Conservation (phyloP, 179 eudicot genomes). For the Patellifolia procumbens region DNA sequence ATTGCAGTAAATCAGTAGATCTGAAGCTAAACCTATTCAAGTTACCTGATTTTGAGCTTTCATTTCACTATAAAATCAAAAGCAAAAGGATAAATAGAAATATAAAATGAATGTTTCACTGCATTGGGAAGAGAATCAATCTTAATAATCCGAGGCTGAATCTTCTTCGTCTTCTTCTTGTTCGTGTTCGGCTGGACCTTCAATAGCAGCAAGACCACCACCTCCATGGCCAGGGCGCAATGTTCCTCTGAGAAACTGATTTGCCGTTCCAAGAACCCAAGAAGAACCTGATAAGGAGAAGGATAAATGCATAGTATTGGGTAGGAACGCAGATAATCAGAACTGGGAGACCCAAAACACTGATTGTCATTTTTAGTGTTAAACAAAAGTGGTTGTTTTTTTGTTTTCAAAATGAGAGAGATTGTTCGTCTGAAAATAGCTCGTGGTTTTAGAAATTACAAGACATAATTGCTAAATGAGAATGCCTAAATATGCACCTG, state of each 20-base stretch:
- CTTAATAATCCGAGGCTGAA: slow-evolving; percentile 33
- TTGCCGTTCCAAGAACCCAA: slow-evolving; percentile 35
- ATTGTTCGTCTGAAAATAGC: neutral
- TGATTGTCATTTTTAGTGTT: too few species aligned
- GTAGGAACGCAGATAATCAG: neutral
- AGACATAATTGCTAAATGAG: neutral
- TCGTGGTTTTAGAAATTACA: neutral
- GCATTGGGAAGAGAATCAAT: slow-evolving; percentile 3
- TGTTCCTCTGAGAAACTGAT: slow-evolving; percentile 36
- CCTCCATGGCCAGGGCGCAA: slow-evolving; percentile 35
- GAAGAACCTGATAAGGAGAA: neutral
- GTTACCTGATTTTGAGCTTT: too few species aligned
- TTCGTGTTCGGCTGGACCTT: slow-evolving; percentile 28
- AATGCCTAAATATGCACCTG: slow-evolving; percentile 47
- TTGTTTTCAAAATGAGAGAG: neutral
- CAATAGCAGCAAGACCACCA: slow-evolving; percentile 24
- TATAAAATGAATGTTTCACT: too few species aligned
- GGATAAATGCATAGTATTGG: neutral
- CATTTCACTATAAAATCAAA: too few species aligned
- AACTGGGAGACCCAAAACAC: neutral
- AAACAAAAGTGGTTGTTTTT: too few species aligned
- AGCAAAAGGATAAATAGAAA: too few species aligned
- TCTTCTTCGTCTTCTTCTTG: slow-evolving; percentile 26
- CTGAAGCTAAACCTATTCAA: neutral
- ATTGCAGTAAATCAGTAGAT: neutral